phyloP scores from a whole-genome alignment of 2,329 filamentous ascomycete species.

The Fusarium heterosporum region DNA sequence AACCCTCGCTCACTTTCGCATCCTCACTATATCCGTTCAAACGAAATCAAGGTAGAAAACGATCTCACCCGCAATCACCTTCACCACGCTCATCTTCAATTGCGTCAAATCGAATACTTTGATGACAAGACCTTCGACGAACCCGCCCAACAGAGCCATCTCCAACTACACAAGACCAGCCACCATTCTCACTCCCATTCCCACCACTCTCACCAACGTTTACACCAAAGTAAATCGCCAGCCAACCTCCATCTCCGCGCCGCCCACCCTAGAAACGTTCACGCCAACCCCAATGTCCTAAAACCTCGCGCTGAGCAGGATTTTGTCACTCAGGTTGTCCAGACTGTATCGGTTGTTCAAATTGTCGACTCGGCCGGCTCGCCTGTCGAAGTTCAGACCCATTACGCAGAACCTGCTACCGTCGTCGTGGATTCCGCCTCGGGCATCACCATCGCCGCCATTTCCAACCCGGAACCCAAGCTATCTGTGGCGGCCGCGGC shows the following conservation, averaged over 20 bases:
- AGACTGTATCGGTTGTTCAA: conserved; percentile 67
- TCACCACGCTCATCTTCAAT: conserved; percentile 38
- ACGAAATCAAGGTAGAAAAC: conserved; percentile 7
- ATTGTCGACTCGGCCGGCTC: conserved; percentile 62
- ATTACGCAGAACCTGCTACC: conserved; percentile 55
- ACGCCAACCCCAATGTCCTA: conserved; percentile 35
- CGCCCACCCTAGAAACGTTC: conserved; percentile 40
- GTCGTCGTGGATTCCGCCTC: conserved; percentile 53
- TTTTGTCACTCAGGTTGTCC: conserved; percentile 61
- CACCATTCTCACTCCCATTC: conserved; percentile 43
- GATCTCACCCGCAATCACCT: conserved; percentile 19
- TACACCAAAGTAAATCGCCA: conserved; percentile 31
- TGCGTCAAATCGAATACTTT: conserved; percentile 22
- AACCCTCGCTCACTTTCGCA: conserved; percentile 36
- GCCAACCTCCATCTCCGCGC: conserved; percentile 31
- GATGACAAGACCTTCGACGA: conserved; percentile 31
- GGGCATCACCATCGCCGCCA: conserved; percentile 53
- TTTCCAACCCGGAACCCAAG: conserved; percentile 45
- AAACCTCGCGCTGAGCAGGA: conserved; percentile 36
- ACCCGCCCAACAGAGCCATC: conserved; percentile 23
- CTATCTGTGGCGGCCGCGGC: conserved; percentile 42
- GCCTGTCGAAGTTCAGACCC: conserved; percentile 59
- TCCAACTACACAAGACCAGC: conserved; percentile 39
- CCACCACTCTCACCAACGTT: conserved; percentile 39
- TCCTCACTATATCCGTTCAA: conserved; percentile 36